These are phyloP conservation scores for Spinacia oleracea DNA, from an alignment of 179 eudicot species.

Conservation along the genomic window DNA sequence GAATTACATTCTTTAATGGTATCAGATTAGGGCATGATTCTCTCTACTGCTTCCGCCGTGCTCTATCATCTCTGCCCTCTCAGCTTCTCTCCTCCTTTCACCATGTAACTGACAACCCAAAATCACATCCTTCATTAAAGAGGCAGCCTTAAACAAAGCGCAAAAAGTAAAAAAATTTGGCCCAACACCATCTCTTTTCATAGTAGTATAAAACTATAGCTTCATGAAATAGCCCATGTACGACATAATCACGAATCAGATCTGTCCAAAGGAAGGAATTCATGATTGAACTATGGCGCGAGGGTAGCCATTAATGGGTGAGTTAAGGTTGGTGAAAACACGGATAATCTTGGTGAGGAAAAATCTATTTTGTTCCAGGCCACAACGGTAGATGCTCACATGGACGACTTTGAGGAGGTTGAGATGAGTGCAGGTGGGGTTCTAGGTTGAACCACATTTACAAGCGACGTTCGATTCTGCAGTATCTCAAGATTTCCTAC, in stretches of 20 bases:
- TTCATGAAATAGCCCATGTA: slow-evolving; percentile 36
- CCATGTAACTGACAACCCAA: slow-evolving; percentile 65
- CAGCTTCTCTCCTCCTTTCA: too few relatives aligned
- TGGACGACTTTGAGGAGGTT: slow-evolving; percentile 51
- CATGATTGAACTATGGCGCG: slow-evolving; percentile 43
- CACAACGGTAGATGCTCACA: slow-evolving; percentile 45
- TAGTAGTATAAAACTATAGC: slow-evolving; percentile 40
- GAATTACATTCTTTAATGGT: too few relatives aligned
- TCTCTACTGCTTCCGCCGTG: too few relatives aligned
- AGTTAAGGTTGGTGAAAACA: slow-evolving; percentile 42
- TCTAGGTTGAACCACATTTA: too few relatives aligned
- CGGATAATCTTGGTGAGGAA: slow-evolving; percentile 65
- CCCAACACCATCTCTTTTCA: slow-evolving; percentile 43
- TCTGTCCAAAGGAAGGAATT: slow-evolving; percentile 72
- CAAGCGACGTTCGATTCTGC: too few relatives aligned
- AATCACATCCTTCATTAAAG: slow-evolving; percentile 29
- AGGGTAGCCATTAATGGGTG: slow-evolving; percentile 44
- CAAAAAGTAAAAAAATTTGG: slow-evolving; percentile 61
- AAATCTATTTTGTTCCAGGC: slow-evolving; percentile 49
- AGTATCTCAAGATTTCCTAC: too few relatives aligned
- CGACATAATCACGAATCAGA: slow-evolving; percentile 59
- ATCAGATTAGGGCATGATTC: too few relatives aligned
- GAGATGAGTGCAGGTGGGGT: slow-evolving; percentile 37
- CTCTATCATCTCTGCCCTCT: too few relatives aligned
- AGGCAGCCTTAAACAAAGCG: slow-evolving; percentile 42